Base-by-base conservation (phyloP, 176 grass and related monocot genomes). In the Triticum urartu region DNA sequence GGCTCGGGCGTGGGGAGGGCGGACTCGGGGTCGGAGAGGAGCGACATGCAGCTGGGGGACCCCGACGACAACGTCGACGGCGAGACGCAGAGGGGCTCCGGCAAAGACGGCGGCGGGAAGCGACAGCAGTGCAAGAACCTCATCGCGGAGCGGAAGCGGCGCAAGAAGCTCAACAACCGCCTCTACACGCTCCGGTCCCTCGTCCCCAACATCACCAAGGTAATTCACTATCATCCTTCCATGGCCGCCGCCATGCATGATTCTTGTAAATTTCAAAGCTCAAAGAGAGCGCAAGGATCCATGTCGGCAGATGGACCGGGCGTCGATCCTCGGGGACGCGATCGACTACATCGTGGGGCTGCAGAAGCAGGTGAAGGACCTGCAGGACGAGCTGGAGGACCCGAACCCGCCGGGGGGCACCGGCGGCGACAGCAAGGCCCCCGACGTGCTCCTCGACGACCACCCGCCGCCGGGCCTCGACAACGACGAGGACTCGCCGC, bases 171-270 rank as follows among this genome's bases (percentile, higher is more conserved):
- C 28, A 98, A 95, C 75, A 90, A 87, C 6, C 62, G 92, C 42
- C 97, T 98, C 4, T 98, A 91, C 69, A 89, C 59, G 84, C 89
- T 98, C 42, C 78, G 97, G 11, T 89, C 97, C 6, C 86, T 98
- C 84, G 97, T 98, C 36, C 94, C 97, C 3, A 98, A 98, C 88
- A 98, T 98, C 81, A 94, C 92, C 59, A 98, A 98, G 96, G 96
- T 98, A 61, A 48, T 26, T 26, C 56, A 22, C 47, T 11, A 33
- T 24, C 39, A 13, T 4, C 68, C 68, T 20, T 64, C 34, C 38
- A 75, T 64, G 54, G 25, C 50, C 34, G 33, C 43, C 43, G 43
- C 43, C 68, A n/a, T n/a, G 13, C 3, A 75, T 3, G 13, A 61
- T 68, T 40, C 42, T 25, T 26, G 39, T 39, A 3, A 25, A 40